Evolutionary conservation across 805 yeast genomes (phyloP).

Genomic region (Yarrowia divulgata): DNA sequence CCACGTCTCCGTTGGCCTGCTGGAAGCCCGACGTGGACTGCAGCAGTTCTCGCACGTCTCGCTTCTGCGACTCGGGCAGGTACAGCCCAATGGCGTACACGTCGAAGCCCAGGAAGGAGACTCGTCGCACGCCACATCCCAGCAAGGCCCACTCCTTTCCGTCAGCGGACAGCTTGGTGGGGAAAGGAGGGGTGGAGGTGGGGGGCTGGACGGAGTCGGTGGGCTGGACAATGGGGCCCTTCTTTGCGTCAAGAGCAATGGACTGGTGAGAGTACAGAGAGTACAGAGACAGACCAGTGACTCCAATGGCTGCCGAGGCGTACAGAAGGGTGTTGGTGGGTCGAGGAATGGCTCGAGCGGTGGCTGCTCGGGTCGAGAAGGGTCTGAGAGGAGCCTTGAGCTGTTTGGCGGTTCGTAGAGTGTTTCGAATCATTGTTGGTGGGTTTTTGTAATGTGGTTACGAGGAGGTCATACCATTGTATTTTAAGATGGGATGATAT

Average conservation of each 20-base stretch:
- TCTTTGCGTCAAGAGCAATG: slow-evolving; percentile 11
- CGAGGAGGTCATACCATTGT: not conserved
- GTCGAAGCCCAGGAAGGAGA: slow-evolving; percentile 79
- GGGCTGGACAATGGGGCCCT: not conserved
- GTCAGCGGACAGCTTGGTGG: slow-evolving; percentile 47
- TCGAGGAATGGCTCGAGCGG: slow-evolving; percentile 15
- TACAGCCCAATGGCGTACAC: slow-evolving; percentile 91
- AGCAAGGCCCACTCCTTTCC: slow-evolving; percentile 58
- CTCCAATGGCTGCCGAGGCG: slow-evolving; percentile 7
- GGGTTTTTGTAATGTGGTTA: not conserved
- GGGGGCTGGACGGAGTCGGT: slow-evolving; percentile 47
- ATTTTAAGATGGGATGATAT: slow-evolving; percentile 2
- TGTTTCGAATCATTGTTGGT: slow-evolving; percentile 4
- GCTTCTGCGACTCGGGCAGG: slow-evolving; percentile 64
- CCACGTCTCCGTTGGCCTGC: slow-evolving; percentile 23
- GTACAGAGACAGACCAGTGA: slow-evolving; percentile 12
- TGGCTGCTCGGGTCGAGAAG: not conserved
- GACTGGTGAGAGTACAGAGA: slow-evolving; percentile 5
- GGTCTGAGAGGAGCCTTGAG: not conserved
- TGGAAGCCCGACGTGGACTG: slow-evolving; percentile 31
- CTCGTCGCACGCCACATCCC: slow-evolving; percentile 84
- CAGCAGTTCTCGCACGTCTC: slow-evolving; percentile 44
- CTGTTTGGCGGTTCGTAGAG: not conserved
- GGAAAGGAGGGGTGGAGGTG: slow-evolving; percentile 51
- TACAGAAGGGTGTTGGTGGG: slow-evolving; percentile 15